Base-by-base conservation (phyloP, 306 rosid genomes). In the Luffa acutangula region DNA sequence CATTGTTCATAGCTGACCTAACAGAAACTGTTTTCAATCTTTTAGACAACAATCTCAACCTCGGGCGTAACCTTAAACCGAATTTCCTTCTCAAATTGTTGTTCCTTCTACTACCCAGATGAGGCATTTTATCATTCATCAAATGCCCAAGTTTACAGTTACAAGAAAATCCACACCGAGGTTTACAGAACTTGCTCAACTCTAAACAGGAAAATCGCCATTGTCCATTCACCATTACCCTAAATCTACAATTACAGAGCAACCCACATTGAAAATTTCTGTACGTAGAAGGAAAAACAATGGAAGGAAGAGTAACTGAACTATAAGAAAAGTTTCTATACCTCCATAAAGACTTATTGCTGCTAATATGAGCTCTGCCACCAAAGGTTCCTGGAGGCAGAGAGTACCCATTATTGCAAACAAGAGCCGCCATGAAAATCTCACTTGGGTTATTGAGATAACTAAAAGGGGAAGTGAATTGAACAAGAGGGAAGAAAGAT, bases 11-110 rank as follows among this genome's bases (percentile, higher is more conserved):
- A 81, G 91, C 46, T 52, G 95, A 92, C 80, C 73, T 67, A 59
- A 87, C 57, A 14, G 97, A 87, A 83, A 82, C 84, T 81, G 84
- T 80, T 82, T 82, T 95, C 85, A 93, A 70, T 81, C 89, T 92
- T 41, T 66, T 81, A 69, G 84, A 85, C 43, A 93, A 83, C 43
- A 90, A 86, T 80, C 99, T 78, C 78, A 95, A 81, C 83, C 99
- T 87, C 12, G 93, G 98, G 11, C 93, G 87, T 82, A 92, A 88
- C 73, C 98, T 91, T 85, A 93, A 83, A 3, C 93, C 87, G 79
- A 90, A 89, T 58, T 89, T 85, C 84, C 86, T 89, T 84, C 87
- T 92, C 77, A 83, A 15, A 65, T 79, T 76, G 52, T 82, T 79
- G 57, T 82, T 77, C 53, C 45, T 84, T 42, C 78, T 87, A 57